Evolutionary conservation across 345 rosid species (phyloP), one percentile per base, ranked within the genome.

Genomic region (Odontarrhena argentea): DNA sequence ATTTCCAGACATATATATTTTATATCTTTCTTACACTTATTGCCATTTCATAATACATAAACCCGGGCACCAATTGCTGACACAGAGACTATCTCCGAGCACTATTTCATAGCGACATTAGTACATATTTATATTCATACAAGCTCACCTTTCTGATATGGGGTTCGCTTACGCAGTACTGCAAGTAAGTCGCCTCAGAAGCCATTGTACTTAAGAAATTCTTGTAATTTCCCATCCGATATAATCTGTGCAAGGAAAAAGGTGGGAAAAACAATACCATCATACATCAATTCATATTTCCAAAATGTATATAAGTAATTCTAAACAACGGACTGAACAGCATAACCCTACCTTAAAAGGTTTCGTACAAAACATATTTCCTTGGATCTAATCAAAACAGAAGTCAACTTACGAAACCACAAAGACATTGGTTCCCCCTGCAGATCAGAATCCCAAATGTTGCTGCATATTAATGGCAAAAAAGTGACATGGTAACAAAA

Each of bases 341-440:
- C 22, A 36, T 37, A 56, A 56, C 28, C 54, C 30, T 78, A 87
- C 98, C 88, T 80, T 60, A 89, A 73, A 71, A 89, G 76, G 57
- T 55, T 81, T 53, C 97, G 83, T 8, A 89, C 89, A 75, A 92
- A 86, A 76, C 76, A 54, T 82, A 92, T 86, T 70, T 89, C 87
- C 71, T 84, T 84, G 57, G 94, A 89, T 76, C 68, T 80, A 63
- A 81, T 71, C 50, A 92, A 62, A 25, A 70, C 35, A 76, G 63
- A 63, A 67, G 93, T 86, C 78, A 89, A 42, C 40, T 45, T 76
- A n/a, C 90, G 78, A 73, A 92, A 85, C 96, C 94, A 92, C 63
- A 84, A 66, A 66, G 97, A 84, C 79, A 89, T 86, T n/a, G 96
- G 86, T 77, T 86, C 96, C 69, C 92, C 89, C 98, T 93, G 80